A percentile compares a stretch with the other conserved stretches of the same genome.
Evolutionary conservation across 225 moss, liverwort and hornwort species (phyloP).

Genomic region (Straminergon stramineum): DNA sequence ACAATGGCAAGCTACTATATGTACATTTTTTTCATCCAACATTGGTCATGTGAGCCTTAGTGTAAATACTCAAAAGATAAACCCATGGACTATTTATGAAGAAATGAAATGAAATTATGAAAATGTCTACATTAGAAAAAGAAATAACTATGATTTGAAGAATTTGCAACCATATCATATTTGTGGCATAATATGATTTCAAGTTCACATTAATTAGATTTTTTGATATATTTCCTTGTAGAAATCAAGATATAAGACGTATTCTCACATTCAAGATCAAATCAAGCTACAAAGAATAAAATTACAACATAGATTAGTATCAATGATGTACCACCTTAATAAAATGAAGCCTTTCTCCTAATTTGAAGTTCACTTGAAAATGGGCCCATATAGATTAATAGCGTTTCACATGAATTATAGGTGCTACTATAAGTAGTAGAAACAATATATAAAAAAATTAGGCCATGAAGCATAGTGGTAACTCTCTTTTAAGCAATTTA

Average conservation of each 20-base stretch:
- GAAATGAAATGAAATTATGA: neutral
- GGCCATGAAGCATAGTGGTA: accelerated
- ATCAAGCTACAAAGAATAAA: neutral
- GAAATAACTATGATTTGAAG: neutral
- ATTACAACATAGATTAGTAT: too few species aligned
- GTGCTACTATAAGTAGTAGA: neutral
- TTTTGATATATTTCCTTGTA: neutral
- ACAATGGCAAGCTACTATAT: neutral
- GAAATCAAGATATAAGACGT: too few species aligned
- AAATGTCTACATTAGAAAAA: neutral
- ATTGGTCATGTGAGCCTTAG: accelerated
- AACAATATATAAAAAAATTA: neutral
- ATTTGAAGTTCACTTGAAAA: neutral
- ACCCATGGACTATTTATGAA: neutral
- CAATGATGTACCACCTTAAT: accelerated
- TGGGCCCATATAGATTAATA: neutral
- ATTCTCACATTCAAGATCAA: neutral
- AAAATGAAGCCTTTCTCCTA: neutral
- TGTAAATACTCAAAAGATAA: neutral
- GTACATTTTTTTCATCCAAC: neutral
- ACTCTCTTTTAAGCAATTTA: neutral
- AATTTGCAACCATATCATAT: neutral
- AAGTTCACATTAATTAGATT: neutral
- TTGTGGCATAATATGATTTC: neutral
- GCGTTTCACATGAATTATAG: neutral